These are phyloP conservation scores for Cytidiella melzeri DNA, from an alignment of 768 basidiomycete genomes.

Conservation along the genomic window DNA sequence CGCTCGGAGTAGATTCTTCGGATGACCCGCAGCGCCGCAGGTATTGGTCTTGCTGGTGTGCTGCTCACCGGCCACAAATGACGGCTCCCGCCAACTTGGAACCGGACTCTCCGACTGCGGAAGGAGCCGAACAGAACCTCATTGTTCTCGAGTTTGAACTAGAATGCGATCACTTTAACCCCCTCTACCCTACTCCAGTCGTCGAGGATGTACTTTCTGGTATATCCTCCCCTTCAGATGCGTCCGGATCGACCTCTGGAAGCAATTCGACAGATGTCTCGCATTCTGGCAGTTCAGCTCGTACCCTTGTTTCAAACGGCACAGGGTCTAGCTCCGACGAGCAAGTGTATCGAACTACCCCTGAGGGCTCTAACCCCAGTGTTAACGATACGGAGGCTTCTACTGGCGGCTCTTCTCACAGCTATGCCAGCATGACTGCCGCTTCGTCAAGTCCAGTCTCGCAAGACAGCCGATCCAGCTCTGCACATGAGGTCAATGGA, in stretches of 20 bases:
- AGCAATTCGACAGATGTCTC: conserved; percentile 14
- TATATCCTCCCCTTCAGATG: conserved; percentile 23
- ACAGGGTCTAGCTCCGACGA: conserved; percentile 11
- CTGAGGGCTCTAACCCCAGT: conserved; percentile 11
- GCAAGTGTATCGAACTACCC: conserved; percentile 9
- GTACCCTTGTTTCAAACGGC: conserved; percentile 19
- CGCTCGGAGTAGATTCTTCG: conserved; percentile 21
- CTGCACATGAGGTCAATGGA: conserved; percentile 16
- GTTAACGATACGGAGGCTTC: conserved; percentile 5
- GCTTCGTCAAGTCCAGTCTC: conserved; percentile 7
- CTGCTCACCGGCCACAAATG: conserved; percentile 48
- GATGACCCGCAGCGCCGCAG: conserved; percentile 30
- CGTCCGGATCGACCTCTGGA: conserved; percentile 11
- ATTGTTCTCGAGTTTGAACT: conserved; percentile 80
- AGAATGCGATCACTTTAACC: conserved; percentile 63
- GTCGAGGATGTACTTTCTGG: conserved; percentile 14
- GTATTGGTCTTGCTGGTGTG: conserved; percentile 67
- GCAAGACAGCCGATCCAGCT: not conserved
- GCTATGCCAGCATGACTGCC: conserved; percentile 1
- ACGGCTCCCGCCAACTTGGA: conserved; percentile 15
- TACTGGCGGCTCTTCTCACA: not conserved
- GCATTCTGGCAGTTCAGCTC: conserved; percentile 17
- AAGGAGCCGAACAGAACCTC: conserved; percentile 25
- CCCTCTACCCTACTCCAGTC: conserved; percentile 46
- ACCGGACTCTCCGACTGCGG: not conserved